Conservation (phyloP, 495 filamentous ascomycete species). For the Aspergillus sclerotiicarbonarius region DNA sequence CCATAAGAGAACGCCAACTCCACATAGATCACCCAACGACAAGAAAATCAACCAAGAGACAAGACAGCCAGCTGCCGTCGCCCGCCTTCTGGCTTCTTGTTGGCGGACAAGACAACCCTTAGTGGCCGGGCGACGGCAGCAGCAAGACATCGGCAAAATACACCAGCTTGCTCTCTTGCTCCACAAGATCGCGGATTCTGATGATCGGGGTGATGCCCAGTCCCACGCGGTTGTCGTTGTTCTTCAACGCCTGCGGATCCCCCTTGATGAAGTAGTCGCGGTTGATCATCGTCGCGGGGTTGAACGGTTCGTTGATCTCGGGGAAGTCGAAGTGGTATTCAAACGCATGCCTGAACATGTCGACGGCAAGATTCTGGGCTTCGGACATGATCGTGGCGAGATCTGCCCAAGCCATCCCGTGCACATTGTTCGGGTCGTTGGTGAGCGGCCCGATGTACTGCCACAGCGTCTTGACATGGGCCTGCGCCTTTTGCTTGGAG, state of each 20-base stretch:
- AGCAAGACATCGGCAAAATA: slow-evolving; percentile 17
- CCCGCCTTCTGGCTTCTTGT: no score
- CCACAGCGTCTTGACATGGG: slow-evolving; percentile 22
- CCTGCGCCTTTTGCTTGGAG: slow-evolving; percentile 9
- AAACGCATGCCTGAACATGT: slow-evolving; percentile 22
- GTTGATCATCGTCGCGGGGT: slow-evolving; percentile 28
- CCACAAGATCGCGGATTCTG: slow-evolving; percentile 14
- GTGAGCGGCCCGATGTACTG: slow-evolving; percentile 17
- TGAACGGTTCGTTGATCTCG: slow-evolving; percentile 21
- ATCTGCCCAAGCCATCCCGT: slow-evolving; percentile 17
- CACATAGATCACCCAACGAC: no score
- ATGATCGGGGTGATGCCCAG: slow-evolving; percentile 18
- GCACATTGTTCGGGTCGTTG: slow-evolving; percentile 8
- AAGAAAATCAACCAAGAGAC: no score
- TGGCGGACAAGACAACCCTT: slow-evolving; percentile 1
- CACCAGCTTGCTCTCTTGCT: slow-evolving; percentile 11
- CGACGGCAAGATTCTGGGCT: slow-evolving; percentile 24
- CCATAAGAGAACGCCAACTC: no score
- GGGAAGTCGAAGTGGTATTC: slow-evolving; percentile 28
- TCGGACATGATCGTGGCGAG: slow-evolving; percentile 21
- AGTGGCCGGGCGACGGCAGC: slow-evolving; percentile 9
- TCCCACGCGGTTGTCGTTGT: slow-evolving; percentile 13
- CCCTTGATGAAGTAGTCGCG: slow-evolving; percentile 17
- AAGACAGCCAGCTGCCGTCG: no score
- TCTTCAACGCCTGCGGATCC: slow-evolving; percentile 11